Evolutionary conservation across 1,139 yeast species (phyloP), one percentile per base, ranked within the genome.

Genomic region (Pichia sp.): DNA sequence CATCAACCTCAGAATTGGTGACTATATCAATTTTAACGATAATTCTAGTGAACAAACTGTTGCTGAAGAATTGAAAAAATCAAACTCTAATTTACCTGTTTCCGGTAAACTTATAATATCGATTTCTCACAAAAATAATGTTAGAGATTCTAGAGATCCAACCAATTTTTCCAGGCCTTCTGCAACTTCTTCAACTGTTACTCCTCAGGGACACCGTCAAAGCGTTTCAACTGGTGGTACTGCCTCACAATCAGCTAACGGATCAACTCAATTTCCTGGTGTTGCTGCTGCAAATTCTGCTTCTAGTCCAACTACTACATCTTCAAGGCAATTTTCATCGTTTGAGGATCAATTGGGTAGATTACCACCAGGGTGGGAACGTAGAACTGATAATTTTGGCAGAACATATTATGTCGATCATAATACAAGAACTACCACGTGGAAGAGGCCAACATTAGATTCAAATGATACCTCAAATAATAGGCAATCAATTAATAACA

Each of bases 291-390:
- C 55, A 22, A 33, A 9, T 32, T 23, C 32, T 7, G 18, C 25
- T 9, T 14, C 40, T 9, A 19, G 52, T 8, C 15, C 49, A 12
- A 30, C 54, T 10, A 42, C 53, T 19, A 14, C 48, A n/a, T 34
- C 37, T 33, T 50, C 49, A 53, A 73, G 86, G 58, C 91, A 81
- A 52, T 82, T 79, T 54, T 84, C 95, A 2, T 85, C 97, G 2
- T 91, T 91, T 60, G 98, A 91, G 63, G 99, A 91, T 64, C 97
- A 91, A 60, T 78, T 80, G 55, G 99, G 99, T 37, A 74, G 96
- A 56, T 71, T 91, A 52, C 99, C 98, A 5, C 85, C 96, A 4
- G 99, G 99, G 3, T 91, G 98, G 98, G 99, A 91, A 64, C 79
- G 98, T 54, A 78, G 97, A 63, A 89, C 97, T 1, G 99, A 91